Base-by-base conservation (phyloP, 2,329 filamentous ascomycete species). In the Curvularia sp. region DNA sequence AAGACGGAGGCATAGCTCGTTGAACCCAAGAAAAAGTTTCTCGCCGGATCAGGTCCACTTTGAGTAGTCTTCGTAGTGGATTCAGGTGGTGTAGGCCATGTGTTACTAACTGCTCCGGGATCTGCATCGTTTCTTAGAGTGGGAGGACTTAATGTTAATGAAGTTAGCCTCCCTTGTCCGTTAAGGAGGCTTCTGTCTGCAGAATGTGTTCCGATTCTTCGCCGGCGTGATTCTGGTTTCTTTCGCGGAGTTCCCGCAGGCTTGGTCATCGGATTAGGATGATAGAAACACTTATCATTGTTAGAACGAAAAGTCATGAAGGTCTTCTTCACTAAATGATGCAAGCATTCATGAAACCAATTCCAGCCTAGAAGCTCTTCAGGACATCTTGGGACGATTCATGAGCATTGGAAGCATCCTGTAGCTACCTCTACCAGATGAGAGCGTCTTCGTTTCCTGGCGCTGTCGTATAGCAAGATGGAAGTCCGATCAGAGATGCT, bases 1-100 rank as follows among this genome's bases (percentile, higher is more conserved):
- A 76, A 76, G 0, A 76, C 72, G 38, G 69, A 69, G 5, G 74
- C 73, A 63, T 76, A 76, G 55, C 74, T 76, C 7, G 74, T 76
- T 7, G 73, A 76, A 1, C 73, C 74, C 15, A 76, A 61, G 51
- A 72, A 76, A 53, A 75, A 76, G 31, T 67, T 68, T 47, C 72
- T 63, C 9, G 61, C 46, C 10, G 72, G 61, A 42, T 74, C 68
- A n/a, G 67, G 63, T 4, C 48, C 58, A n/a, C 51, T 35, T 51
- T 64, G 64, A 10, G 64, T 62, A 30, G 67, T 58, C 48, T 65
- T 68, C 12, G 65, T 57, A 3, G 62, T 58, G 41, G 71, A 69
- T 5, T 72, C 69, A 44, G 72, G 68, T 43, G 72, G 73, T 5
- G 71, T 75, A 39, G 71, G 71, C 72, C 72, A 75, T 22, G 63